These are phyloP conservation scores for Fusarium continuum DNA, from an alignment of 2,329 filamentous ascomycete species.

Conservation along the genomic window DNA sequence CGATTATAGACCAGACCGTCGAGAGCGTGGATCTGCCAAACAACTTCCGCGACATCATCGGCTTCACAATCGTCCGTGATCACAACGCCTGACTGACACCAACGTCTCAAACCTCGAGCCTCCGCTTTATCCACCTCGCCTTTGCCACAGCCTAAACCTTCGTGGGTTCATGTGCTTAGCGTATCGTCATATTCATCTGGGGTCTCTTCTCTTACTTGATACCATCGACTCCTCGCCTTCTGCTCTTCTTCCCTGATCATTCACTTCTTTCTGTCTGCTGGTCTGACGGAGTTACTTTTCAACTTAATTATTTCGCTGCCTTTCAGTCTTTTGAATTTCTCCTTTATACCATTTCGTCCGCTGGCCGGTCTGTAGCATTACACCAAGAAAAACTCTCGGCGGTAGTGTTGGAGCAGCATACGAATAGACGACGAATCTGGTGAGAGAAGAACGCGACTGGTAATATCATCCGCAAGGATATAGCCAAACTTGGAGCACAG, in stretches of 20 bases:
- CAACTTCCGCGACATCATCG: conserved; percentile 47
- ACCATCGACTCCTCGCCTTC: conserved; percentile 20
- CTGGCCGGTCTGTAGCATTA: conserved; percentile 35
- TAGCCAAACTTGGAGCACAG: background rate
- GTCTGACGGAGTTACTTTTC: conserved; percentile 27
- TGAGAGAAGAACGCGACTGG: conserved; percentile 10
- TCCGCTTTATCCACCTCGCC: conserved; percentile 12
- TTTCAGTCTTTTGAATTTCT: conserved; percentile 6
- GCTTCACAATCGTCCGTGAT: conserved; percentile 35
- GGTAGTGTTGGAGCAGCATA: conserved; percentile 21
- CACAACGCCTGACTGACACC: conserved; percentile 24
- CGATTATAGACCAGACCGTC: conserved; percentile 32
- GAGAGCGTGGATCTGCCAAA: conserved; percentile 45
- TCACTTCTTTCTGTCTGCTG: conserved; percentile 34
- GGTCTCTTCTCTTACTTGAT: conserved; percentile 16
- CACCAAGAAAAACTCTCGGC: conserved; percentile 10
- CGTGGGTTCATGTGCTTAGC: conserved; percentile 21
- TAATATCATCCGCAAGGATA: conserved; percentile 11
- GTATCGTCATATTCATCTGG: conserved; percentile 21
- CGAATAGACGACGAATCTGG: conserved; percentile 12
- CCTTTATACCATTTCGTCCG: conserved; percentile 17
- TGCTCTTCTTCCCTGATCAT: conserved; percentile 11
- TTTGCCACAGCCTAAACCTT: conserved; percentile 28
- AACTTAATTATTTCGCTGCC: conserved; percentile 15
- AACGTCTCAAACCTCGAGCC: conserved; percentile 24